Percentiles rank a stretch among this genome's conserved stretches.
Evolutionary conservation across 805 yeast species (phyloP).

Genomic region (Kazachstania taianensis): DNA sequence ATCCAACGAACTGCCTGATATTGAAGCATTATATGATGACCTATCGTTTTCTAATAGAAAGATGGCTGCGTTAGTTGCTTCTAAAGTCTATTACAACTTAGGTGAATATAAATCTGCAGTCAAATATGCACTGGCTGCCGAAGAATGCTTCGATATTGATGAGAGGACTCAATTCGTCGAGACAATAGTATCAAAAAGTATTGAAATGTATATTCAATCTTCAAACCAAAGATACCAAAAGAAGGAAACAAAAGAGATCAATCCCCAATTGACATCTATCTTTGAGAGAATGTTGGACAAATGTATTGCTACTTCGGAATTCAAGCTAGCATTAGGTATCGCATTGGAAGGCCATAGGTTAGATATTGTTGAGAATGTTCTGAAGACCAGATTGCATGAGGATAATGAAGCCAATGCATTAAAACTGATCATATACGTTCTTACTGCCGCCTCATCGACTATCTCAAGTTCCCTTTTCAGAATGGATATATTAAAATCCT

Average conservation of each 20-base stretch:
- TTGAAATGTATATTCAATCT: slow-evolving; percentile 64
- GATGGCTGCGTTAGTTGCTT: slow-evolving; percentile 84
- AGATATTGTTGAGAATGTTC: slow-evolving; percentile 60
- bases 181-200: slow-evolving; percentile 88
- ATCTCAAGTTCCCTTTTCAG: slow-evolving; percentile 59
- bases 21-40: slow-evolving; percentile 89
- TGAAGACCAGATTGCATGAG: slow-evolving; percentile 31
- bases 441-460: slow-evolving; percentile 61
- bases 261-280: slow-evolving; percentile 52
- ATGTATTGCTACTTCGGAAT: slow-evolving; percentile 63
- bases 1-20: slow-evolving; percentile 76
- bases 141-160: slow-evolving; percentile 57
- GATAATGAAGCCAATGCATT: slow-evolving; percentile 45
- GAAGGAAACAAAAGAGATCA: slow-evolving; percentile 31
- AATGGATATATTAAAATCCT: slow-evolving; percentile 46
- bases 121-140: slow-evolving; percentile 79
- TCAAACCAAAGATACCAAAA: slow-evolving; percentile 39
- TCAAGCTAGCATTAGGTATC: slow-evolving; percentile 78
- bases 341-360: slow-evolving; percentile 80
- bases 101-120: slow-evolving; percentile 92
- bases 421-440: slow-evolving; percentile 57
- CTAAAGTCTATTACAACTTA: slow-evolving; percentile 82
- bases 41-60: slow-evolving; percentile 60
- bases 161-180: slow-evolving; percentile 81
- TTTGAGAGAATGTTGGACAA: slow-evolving; percentile 82